Evolutionary conservation across 2,329 filamentous ascomycete species (phyloP), one percentile per base, ranked within the genome.

Genomic region (Scedosporium apiospermum): DNA sequence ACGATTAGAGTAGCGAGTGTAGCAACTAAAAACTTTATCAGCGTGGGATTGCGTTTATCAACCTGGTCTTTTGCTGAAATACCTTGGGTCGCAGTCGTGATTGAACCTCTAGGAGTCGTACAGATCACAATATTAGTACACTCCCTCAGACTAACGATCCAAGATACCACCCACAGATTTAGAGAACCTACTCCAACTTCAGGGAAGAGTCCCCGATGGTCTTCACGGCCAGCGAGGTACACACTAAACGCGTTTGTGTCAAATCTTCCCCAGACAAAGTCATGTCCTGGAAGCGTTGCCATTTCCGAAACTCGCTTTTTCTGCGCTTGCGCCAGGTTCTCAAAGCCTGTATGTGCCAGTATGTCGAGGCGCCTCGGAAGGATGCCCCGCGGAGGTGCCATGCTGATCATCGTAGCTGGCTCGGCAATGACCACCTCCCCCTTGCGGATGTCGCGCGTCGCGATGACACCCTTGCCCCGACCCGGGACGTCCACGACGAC

Each of bases 401-500:
- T 51, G 18, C 42, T 30, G 14, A 76, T 51, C 5, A 75, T 16
- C 0, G 69, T 66, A 5, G 73, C 73, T 61, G 69, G 66, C 51
- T 76, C 74, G 5, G 68, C 65, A 70, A 77, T 73, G 62, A 76
- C 65, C 42, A 71, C 68, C 63, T 77, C 73, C 3, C 72, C 69
- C 3, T 68, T 67, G 6, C 63, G 62, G 58, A 77, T 74, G 6
- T 6, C 64, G 1, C 72, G 69, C 4, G 66, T 73, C 1, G 75
- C 74, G 1, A 75, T 59, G 6, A 73, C 66, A 1, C 75, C 74
- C 30, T 71, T 71, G 4, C 74, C 73, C 46, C 72, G 73, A 3
- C 68, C 70, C 1, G 68, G 67, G 0, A 73, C 64, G 3, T 71
- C 68, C 2, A 67, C 63, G 3, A 75, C 57, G 44, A 70, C 62